phyloP scores from a whole-genome alignment of 352 stramenopile genomes.

The Phytophthora tentaculata region DNA sequence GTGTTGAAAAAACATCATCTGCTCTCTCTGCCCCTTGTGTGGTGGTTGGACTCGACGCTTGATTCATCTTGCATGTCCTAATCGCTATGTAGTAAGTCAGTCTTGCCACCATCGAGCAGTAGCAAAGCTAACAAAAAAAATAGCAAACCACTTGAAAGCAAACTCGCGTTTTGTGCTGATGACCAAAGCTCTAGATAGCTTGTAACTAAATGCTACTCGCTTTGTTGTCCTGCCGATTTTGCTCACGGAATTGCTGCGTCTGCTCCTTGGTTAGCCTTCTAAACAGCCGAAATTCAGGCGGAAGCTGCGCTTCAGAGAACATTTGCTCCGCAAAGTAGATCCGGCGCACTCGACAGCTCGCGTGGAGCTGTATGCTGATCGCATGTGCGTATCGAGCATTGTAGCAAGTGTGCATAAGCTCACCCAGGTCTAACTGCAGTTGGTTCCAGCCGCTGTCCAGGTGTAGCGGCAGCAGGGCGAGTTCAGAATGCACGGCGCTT shows the following conservation, averaged over 20 bases:
- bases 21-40: conserved; percentile 27
- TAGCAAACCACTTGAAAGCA: conserved; percentile 31
- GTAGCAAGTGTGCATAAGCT: conserved; percentile 53
- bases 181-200: background rate
- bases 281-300: conserved; percentile 61
- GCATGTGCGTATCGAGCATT: conserved; percentile 46
- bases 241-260: conserved; percentile 16
- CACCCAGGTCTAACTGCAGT: conserved; percentile 55
- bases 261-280: conserved; percentile 49
- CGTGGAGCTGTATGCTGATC: conserved; percentile 58
- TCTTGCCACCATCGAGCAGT: conserved; percentile 15
- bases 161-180: background rate
- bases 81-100: conserved; percentile 34
- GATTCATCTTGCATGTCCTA: conserved; percentile 40
- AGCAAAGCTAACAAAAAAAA: conserved; percentile 26
- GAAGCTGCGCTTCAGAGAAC: conserved; percentile 46
- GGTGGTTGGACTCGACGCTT: conserved; percentile 23
- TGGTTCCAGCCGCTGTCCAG: conserved; percentile 66
- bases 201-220: background rate
- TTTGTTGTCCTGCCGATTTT: conserved; percentile 2
- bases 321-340: conserved; percentile 64
- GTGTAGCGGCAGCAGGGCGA: conserved; percentile 50
- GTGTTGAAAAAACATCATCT: conserved; percentile 9
- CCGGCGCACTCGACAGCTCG: conserved; percentile 60
- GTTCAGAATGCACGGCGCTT: conserved; percentile 43